Conservation (phyloP, 2,329 filamentous ascomycete genomes). For the Clonostachys solani region DNA sequence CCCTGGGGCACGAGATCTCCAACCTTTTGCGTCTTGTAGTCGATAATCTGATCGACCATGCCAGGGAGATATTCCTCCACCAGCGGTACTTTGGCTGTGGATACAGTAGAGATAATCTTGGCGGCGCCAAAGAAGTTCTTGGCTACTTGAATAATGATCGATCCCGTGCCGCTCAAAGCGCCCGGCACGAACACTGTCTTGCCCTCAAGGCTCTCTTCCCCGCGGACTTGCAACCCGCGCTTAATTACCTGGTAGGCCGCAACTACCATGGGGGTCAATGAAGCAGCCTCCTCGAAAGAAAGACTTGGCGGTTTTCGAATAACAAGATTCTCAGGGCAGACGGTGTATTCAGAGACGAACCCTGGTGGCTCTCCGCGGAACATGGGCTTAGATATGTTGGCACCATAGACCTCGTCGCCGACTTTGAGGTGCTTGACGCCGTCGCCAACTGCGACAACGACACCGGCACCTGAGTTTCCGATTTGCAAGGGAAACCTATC, state of each 20-base stretch:
- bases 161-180: slow-evolving; percentile 42
- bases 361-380: slow-evolving; percentile 16
- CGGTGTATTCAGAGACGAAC: slow-evolving; percentile 33
- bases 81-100: slow-evolving; percentile 42
- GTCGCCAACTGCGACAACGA: slow-evolving; percentile 21
- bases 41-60: slow-evolving; percentile 43
- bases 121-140: slow-evolving; percentile 42
- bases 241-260: slow-evolving; percentile 39
- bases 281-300: slow-evolving; percentile 27
- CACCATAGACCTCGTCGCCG: slow-evolving; percentile 33
- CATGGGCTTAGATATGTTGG: slow-evolving; percentile 29
- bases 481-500: slow-evolving; percentile 15
- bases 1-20: slow-evolving; percentile 27
- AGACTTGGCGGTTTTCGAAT: slow-evolving; percentile 21
- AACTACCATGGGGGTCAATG: slow-evolving; percentile 27
- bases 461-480: slow-evolving; percentile 22
- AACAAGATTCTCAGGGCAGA: slow-evolving; percentile 26
- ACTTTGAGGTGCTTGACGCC: slow-evolving; percentile 16
- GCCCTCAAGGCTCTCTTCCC: slow-evolving; percentile 33
- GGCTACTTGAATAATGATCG: slow-evolving; percentile 40
- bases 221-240: slow-evolving; percentile 27
- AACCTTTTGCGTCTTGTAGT: slow-evolving; percentile 40
- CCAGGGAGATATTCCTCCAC: slow-evolving; percentile 35
- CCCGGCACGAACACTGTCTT: slow-evolving; percentile 48
- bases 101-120: slow-evolving; percentile 45